phyloP scores from a whole-genome alignment of 2,329 filamentous ascomycete species.

The Alternaria ventricosa region DNA sequence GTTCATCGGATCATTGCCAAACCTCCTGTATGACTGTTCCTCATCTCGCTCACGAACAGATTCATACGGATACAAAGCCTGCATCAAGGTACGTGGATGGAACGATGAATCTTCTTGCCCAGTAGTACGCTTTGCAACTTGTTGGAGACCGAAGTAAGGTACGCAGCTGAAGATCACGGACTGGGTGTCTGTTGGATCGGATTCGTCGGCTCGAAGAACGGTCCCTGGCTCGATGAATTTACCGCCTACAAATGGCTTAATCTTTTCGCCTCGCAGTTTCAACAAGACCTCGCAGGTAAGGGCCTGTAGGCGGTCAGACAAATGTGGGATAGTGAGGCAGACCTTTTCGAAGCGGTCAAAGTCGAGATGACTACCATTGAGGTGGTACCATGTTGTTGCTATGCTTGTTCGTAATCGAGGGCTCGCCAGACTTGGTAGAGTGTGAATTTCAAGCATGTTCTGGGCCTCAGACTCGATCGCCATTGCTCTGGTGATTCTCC shows the following conservation, averaged over 20 bases:
- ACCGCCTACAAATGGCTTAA: conserved; percentile 32
- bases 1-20: conserved; percentile 20
- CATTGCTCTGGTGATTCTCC: conserved; percentile 35
- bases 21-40: conserved; percentile 39
- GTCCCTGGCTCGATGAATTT: conserved; percentile 46
- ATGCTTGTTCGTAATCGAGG: conserved; percentile 6
- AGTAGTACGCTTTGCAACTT: not conserved
- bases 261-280: conserved; percentile 34
- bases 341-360: conserved; percentile 33
- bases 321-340: conserved; percentile 28
- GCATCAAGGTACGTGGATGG: conserved; percentile 37
- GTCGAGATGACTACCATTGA: conserved; percentile 28
- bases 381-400: conserved; percentile 36
- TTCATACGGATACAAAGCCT: conserved; percentile 42
- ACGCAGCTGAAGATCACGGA: conserved; percentile 41
- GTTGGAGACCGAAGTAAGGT: conserved; percentile 34
- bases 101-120: conserved; percentile 17
- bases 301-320: conserved; percentile 23
- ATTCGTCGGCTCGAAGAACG: conserved; percentile 38
- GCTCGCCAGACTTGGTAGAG: conserved; percentile 31
- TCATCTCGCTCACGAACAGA: conserved; percentile 37
- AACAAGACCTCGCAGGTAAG: conserved; percentile 24
- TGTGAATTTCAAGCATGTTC: conserved; percentile 29
- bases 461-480: conserved; percentile 18
- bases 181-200: conserved; percentile 19